Conservation (phyloP, 179 eudicot species). For the Heliamphora pulchella region DNA sequence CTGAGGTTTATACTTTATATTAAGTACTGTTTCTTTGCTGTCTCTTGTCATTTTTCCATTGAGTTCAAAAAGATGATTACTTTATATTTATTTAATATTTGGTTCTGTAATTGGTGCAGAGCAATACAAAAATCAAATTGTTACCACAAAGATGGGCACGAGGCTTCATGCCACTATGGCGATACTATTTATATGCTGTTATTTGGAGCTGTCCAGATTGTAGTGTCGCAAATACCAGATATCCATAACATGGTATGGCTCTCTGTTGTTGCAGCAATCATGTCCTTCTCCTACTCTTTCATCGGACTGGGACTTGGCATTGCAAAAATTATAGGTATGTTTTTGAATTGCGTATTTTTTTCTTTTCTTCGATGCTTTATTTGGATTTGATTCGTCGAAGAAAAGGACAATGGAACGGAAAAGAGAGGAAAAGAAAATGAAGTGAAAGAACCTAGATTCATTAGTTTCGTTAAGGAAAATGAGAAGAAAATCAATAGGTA, state of each 20-base stretch:
- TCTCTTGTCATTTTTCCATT: background rate
- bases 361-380: background rate
- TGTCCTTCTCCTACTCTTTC: constrained; percentile 59
- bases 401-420: no score
- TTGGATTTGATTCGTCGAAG: background rate
- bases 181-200: constrained; percentile 44
- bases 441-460: no score
- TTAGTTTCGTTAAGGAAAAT: no score
- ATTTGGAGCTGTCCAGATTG: constrained; percentile 51
- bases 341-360: background rate
- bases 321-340: constrained; percentile 43
- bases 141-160: constrained; percentile 54
- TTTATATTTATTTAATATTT: background rate
- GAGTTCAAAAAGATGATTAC: background rate
- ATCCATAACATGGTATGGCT: constrained; percentile 68
- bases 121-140: constrained; percentile 59
- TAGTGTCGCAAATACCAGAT: constrained; percentile 67
- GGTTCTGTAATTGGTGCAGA: constrained; percentile 27
- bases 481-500: no score
- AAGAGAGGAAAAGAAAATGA: no score
- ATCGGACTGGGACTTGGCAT: constrained; percentile 56
- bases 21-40: background rate
- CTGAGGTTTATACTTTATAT: background rate
- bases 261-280: constrained; percentile 52
- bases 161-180: constrained; percentile 43